Base-by-base conservation (phyloP, 208 protist species). In the Acanthamoeba triangularis region DNA sequence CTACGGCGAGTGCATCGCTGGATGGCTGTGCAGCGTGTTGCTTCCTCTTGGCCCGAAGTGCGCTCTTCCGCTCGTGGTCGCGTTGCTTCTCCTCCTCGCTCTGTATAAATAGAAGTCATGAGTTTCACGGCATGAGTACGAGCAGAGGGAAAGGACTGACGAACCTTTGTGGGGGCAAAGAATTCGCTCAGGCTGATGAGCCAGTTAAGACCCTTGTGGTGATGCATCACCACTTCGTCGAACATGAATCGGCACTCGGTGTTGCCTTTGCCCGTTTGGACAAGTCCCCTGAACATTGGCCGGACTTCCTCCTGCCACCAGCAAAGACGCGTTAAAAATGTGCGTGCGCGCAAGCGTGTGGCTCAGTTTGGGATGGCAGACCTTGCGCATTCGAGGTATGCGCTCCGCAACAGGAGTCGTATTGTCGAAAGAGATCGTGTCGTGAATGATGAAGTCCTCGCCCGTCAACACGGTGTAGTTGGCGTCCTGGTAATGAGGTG, bases 381-480 rank as follows among this genome's bases (percentile, higher is more conserved):
- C 87, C 87, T 93, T 93, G 37, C 44, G 56, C 23, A 78, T 4
- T 10, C 87, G 87, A 49, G 3, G 61, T n/a, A 72, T 93, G 59
- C 87, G 87, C 61, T 93, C 87, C 11, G 56, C 72, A 23, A 94
- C 91, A 54, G 91, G 91, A 2, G 91, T 94, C 7, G 91, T 94
- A 37, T 94, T 85, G 72, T 78, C 91, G 33, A 85, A 94, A 1
- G 72, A 87, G 52, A 94, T 25, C 8, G 91, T 94, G 35, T 94
- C 91, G 49, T 94, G 91, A 30, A 94, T 85, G 49, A 44, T 85
- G 44, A 94, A 94, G 28, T 94, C 91, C 33, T 94, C 91, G 14
- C 65, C 65, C 8, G 91, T 94, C 33, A 94, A 14, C n/a, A 94
- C 69, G n/a, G 72, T 94, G 56, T 94, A 94, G 18, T 94, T 85